Conservation (phyloP, 345 rosid species). For the sweet orange (Citrus sinensis) region DVS_A1.0 CM039163.1:40710501-40711000, state of each 20-base stretch:
- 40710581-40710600: slow-evolving; percentile 58
- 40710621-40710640: slow-evolving; percentile 76
- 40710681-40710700: neutral
- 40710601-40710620: slow-evolving; percentile 67
- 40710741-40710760: neutral
- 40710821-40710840: slow-evolving; percentile 82
- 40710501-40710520: neutral
- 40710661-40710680: neutral
- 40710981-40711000: neutral
- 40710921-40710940: slow-evolving; percentile 39
- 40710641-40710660: neutral
- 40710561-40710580: slow-evolving; percentile 83
- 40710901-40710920: slow-evolving; percentile 81
- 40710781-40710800: neutral
- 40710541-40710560: slow-evolving; percentile 79
- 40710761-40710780: neutral
- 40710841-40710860: slow-evolving; percentile 93
- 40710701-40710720: neutral
- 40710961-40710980: neutral
- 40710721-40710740: neutral
- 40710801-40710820: slow-evolving; percentile 21
- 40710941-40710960: neutral
- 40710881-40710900: slow-evolving; percentile 80
- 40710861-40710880: slow-evolving; percentile 84
- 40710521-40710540: slow-evolving; percentile 4